Conservation (phyloP, 805 yeast species). For the Nakazawaea anatomiae region DNA sequence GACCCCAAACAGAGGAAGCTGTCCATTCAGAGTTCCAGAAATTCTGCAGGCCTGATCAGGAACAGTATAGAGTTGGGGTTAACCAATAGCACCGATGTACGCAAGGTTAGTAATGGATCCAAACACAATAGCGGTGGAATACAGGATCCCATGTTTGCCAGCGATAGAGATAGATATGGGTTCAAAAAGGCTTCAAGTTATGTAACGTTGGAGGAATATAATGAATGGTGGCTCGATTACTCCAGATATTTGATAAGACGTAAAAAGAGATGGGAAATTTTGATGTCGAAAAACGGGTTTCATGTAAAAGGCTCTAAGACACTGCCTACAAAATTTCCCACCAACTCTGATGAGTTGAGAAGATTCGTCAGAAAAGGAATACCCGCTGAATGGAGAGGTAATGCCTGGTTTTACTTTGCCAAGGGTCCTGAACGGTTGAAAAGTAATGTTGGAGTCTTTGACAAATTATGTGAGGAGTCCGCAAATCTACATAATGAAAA, state of each 20-base stretch:
- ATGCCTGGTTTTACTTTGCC: constrained; percentile 95
- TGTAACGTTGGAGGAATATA: constrained; percentile 51
- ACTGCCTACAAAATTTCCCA: constrained; percentile 64
- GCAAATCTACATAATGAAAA: constrained; percentile 54
- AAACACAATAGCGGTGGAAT: constrained; percentile 5
- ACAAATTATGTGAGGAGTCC: constrained; percentile 56
- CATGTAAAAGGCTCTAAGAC: constrained; percentile 29
- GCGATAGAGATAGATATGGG: constrained; percentile 74
- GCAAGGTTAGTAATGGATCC: not conserved
- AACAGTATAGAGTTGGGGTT: constrained; percentile 2
- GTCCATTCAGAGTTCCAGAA: constrained; percentile 9
- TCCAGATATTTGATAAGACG: constrained; percentile 56
- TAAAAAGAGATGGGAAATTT: constrained; percentile 67
- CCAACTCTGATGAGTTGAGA: constrained; percentile 70
- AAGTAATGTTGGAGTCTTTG: constrained; percentile 71
- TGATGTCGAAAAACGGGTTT: constrained; percentile 67
- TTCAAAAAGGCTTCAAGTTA: constrained; percentile 62
- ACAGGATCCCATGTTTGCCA: constrained; percentile 12
- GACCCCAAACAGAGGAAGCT: not conserved
- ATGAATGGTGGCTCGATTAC: constrained; percentile 72
- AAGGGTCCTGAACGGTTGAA: constrained; percentile 61
- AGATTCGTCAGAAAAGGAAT: constrained; percentile 85
- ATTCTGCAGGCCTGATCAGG: constrained; percentile 12
- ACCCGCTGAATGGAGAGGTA: constrained; percentile 96
- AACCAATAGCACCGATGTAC: not conserved